Base-by-base conservation (phyloP, 2,329 filamentous ascomycete genomes). In the Aureobasidium subglaciale region DNA sequence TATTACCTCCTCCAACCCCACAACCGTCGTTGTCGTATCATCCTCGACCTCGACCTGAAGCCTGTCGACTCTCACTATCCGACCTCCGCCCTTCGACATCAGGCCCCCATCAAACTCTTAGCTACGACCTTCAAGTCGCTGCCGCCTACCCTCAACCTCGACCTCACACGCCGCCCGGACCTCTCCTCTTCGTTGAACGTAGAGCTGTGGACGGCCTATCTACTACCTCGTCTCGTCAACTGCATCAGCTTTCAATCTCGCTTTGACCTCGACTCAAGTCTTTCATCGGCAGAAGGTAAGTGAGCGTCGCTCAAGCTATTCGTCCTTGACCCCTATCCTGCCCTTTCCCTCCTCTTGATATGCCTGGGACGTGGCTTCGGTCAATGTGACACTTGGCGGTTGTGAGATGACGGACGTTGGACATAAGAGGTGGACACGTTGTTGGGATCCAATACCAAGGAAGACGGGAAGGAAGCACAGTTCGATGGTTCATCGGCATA, bases 131-230 rank as follows among this genome's bases (percentile, higher is more conserved):
- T 29, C 4, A 22, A 40, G 41, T 45, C 38, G 53, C 27, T 46
- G 34, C 53, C 30, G 42, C 27, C 53, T 40, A 16, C 29, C 30
- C 32, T 30, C 32, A 10, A 29, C 35, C 65, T 67, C 66, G 63
- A 63, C 62, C 64, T 67, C 65, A 67, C 30, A 22, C 30, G 42
- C 40, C 41, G 40, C 35, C 65, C 67, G 65, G 63, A 63, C 62
- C 65, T 68, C 66, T 68, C 67, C 67, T 71, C 70, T 69, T 70
- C 69, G 71, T 72, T 72, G 68, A 68, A 62, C 67, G 66, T 64
- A 68, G 69, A 70, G 68, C 65, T 38, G 37, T 43, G 50, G 50
- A 54, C 50, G 50, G 50, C 49, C 37, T 52, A 34, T 42, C 29
- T 35, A n/a, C n/a, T n/a, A 16, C 34, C 38, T 43, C 37, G 22